A percentile compares a stretch with the other conserved stretches of the same genome.
Evolutionary conservation across 2,329 filamentous ascomycete species (phyloP).

Genomic region (Diaporthe amygdali): DNA sequence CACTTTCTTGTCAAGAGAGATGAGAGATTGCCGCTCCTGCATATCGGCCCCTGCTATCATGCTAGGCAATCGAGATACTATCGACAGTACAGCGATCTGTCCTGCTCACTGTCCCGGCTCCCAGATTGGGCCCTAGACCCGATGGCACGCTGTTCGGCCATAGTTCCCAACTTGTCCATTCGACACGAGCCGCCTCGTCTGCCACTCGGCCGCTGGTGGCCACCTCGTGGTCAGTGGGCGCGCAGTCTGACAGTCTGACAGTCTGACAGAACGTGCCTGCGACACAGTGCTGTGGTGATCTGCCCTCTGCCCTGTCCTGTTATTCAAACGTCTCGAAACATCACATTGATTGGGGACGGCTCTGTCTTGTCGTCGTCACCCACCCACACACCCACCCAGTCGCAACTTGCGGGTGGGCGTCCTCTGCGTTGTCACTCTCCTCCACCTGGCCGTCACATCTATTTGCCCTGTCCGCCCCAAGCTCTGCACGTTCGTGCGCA

Average conservation of each 20-base stretch:
- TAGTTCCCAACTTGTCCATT: conserved; percentile 13
- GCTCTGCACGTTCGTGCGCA: background rate
- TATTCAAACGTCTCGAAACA: conserved; percentile 1
- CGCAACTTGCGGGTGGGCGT: background rate
- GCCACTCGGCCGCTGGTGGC: conserved; percentile 3
- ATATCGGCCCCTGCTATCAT: conserved; percentile 12
- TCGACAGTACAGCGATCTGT: conserved; percentile 19
- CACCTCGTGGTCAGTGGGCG: conserved; percentile 6
- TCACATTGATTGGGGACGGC: background rate
- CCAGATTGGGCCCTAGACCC: conserved; percentile 5
- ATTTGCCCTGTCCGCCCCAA: background rate
- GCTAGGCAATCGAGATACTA: conserved; percentile 24
- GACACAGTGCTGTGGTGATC: background rate
- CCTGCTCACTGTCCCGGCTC: conserved; percentile 16
- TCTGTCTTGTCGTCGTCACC: conserved; percentile 8
- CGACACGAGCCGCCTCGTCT: conserved; percentile 13
- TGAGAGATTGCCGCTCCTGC: conserved; percentile 24
- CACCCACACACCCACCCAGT: background rate
- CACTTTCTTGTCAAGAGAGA: conserved; percentile 29
- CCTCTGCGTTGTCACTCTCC: background rate
- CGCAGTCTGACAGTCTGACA: conserved; percentile 8
- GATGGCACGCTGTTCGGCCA: conserved; percentile 6
- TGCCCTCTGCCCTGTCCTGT: background rate
- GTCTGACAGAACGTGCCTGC: conserved; percentile 5
- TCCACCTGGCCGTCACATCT: conserved; percentile 1